Evolutionary conservation across 2,329 filamentous ascomycete genomes (phyloP).

Genomic region (Aspergillus aculeatus): DNA sequence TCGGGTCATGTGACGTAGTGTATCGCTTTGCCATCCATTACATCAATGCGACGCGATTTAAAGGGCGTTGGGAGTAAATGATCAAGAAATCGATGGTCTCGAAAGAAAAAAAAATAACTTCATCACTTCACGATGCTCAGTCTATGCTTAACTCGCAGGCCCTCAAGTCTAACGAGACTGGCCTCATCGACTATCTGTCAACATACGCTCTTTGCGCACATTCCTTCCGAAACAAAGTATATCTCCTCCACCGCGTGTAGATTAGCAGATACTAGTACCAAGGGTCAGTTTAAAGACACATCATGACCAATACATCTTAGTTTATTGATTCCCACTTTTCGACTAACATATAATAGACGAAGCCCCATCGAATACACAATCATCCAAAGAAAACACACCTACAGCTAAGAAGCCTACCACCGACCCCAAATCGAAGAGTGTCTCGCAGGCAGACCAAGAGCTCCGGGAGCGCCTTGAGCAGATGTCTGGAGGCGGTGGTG

Average conservation of each 20-base stretch:
- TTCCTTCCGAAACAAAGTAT: background rate
- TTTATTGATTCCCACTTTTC: background rate
- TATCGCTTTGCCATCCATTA: background rate
- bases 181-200: background rate
- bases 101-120: too few species aligned
- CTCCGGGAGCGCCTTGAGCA: conserved; percentile 64
- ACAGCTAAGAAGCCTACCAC: conserved; percentile 8
- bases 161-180: background rate
- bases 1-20: background rate
- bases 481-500: conserved; percentile 68
- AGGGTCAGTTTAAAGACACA: background rate
- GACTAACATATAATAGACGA: background rate
- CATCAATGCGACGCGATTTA: background rate
- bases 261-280: background rate
- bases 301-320: background rate
- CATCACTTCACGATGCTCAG: background rate
- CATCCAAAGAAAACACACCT: background rate
- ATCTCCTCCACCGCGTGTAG: background rate
- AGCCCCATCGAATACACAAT: background rate
- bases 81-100: too few species aligned
- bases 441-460: conserved; percentile 65
- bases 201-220: background rate
- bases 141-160: background rate
- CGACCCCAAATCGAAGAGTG: conserved; percentile 51
- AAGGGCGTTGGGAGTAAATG: background rate